phyloP scores from a whole-genome alignment of 176 grass and related monocot genomes.

The Lolium rigidum region DNA sequence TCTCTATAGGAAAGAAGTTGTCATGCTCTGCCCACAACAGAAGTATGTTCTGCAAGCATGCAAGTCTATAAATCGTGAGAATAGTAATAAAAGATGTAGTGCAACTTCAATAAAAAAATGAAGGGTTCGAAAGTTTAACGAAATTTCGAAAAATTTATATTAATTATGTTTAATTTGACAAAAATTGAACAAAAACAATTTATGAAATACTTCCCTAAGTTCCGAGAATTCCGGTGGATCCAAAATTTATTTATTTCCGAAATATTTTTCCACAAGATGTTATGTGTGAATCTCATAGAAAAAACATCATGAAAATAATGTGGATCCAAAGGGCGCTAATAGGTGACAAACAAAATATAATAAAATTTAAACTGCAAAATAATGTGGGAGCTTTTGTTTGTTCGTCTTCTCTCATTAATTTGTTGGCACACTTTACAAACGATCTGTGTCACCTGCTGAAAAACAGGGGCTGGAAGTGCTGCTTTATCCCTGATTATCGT shows the following conservation, averaged over 20 bases:
- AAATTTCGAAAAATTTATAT: too few species aligned
- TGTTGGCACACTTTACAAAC: not conserved
- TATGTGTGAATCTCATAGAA: not conserved
- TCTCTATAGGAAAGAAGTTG: constrained; percentile 59
- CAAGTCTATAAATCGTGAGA: not conserved
- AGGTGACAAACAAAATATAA: not conserved
- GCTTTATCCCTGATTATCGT: constrained; percentile 38
- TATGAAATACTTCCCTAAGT: too few species aligned
- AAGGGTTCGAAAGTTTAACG: not conserved
- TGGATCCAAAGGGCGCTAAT: not conserved
- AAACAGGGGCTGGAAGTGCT: not conserved
- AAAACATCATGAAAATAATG: not conserved
- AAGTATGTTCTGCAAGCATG: constrained; percentile 57
- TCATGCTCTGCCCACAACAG: constrained; percentile 67
- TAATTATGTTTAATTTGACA: too few species aligned
- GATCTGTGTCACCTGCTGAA: constrained; percentile 1
- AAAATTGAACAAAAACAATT: too few species aligned
- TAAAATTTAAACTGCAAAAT: not conserved
- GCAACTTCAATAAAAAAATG: not conserved
- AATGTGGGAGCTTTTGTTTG: not conserved
- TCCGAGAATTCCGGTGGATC: too few species aligned
- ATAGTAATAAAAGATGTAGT: not conserved
- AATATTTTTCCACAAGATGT: too few species aligned
- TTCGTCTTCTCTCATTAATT: not conserved
- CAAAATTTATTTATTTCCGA: too few species aligned